These are phyloP conservation scores for Henckelia pumila DNA, from an alignment of 257 asterid species.

Conservation along the genomic window DNA sequence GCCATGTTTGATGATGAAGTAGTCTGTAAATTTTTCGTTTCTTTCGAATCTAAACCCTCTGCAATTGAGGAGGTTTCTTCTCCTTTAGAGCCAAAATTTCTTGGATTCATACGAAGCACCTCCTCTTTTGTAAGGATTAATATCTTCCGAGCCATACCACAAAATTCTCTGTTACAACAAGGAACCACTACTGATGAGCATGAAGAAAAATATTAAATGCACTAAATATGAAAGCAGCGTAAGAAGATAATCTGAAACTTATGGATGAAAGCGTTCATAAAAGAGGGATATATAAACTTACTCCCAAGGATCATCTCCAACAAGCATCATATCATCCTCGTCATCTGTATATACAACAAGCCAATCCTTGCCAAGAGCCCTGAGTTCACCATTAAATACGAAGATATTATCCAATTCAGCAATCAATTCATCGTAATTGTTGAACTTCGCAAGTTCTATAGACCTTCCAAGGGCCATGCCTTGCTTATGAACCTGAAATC, in stretches of 20 bases:
- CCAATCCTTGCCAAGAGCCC: constrained; percentile 76
- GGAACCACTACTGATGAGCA: neutral
- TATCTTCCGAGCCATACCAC: constrained; percentile 86
- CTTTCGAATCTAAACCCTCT: constrained; percentile 61
- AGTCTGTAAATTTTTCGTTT: constrained; percentile 51
- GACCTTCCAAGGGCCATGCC: constrained; percentile 97
- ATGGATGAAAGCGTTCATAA: no score
- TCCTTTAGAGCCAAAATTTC: constrained; percentile 58
- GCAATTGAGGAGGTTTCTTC: constrained; percentile 66
- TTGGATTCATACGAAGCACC: constrained; percentile 78
- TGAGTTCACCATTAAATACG: constrained; percentile 82
- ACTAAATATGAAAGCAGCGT: neutral
- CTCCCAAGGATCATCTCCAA: constrained; percentile 99
- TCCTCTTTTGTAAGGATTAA: constrained; percentile 81
- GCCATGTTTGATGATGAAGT: constrained; percentile 40
- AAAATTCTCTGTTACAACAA: constrained; percentile 61
- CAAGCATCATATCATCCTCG: constrained; percentile 99
- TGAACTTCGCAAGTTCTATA: constrained; percentile 83
- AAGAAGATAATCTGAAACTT: constrained; percentile 11
- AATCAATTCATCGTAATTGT: constrained; percentile 65
- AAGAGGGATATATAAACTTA: constrained; percentile 35
- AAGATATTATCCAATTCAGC: constrained; percentile 78
- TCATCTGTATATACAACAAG: constrained; percentile 88
- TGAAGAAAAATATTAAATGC: neutral
- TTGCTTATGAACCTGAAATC: constrained; percentile 86